These are phyloP conservation scores for Psilocybe cubensis DNA, from an alignment of 768 basidiomycete species.

Conservation along the genomic window DNA sequence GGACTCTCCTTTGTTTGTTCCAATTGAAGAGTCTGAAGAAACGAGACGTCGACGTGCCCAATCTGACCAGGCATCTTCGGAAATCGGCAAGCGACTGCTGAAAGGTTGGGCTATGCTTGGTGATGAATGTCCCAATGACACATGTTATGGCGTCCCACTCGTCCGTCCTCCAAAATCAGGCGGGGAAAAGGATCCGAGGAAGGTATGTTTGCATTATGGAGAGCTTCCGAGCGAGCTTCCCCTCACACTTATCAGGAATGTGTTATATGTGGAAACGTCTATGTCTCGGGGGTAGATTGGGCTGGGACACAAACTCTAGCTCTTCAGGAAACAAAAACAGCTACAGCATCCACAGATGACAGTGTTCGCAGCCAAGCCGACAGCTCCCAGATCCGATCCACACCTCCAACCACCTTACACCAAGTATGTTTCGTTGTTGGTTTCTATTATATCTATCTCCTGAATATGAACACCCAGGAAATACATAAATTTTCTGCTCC, in stretches of 20 bases:
- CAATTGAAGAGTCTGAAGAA: conserved; percentile 69
- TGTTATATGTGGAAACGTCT: conserved; percentile 69
- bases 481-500: conserved; percentile 8
- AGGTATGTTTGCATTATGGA: conserved; percentile 45
- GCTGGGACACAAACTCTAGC: conserved; percentile 52
- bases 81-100: conserved; percentile 77
- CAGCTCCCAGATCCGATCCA: background rate
- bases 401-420: background rate
- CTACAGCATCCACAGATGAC: background rate
- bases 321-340: conserved; percentile 8
- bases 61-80: conserved; percentile 78
- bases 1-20: conserved; percentile 66
- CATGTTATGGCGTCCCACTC: conserved; percentile 83
- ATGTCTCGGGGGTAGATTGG: conserved; percentile 55
- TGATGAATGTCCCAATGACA: conserved; percentile 74
- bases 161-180: conserved; percentile 74
- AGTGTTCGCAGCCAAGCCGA: background rate
- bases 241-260: conserved; percentile 60
- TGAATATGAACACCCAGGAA: background rate
- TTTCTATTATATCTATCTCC: background rate
- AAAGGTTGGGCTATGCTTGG: conserved; percentile 91
- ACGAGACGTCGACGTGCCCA: conserved; percentile 73
- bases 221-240: background rate
- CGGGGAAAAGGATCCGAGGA: conserved; percentile 63
- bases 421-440: background rate